phyloP scores from a whole-genome alignment of 2,329 filamentous ascomycete genomes.

The Didymella arachidicola region DNA sequence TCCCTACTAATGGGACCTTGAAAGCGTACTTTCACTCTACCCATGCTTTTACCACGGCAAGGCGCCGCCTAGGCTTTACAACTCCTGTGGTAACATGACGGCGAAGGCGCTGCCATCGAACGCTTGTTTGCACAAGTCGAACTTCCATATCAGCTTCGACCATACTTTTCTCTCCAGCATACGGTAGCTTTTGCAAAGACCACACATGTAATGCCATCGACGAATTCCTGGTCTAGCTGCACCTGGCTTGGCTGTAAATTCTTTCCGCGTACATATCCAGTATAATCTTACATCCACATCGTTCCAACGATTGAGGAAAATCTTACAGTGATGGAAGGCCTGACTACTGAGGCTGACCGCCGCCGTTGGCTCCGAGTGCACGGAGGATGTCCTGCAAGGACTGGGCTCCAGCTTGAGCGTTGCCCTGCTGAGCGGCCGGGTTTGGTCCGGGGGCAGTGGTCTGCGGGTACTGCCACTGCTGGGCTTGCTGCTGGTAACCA shows the following conservation, averaged over 20 bases:
- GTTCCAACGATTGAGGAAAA: background rate
- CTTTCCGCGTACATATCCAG: conserved; percentile 1
- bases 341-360: conserved; percentile 12
- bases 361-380: conserved; percentile 35
- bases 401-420: conserved; percentile 32
- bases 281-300: conserved; percentile 17
- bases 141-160: conserved; percentile 1
- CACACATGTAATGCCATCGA: conserved; percentile 1
- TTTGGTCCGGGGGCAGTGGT: conserved; percentile 31
- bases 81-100: conserved; percentile 1
- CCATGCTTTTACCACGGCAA: conserved; percentile 2
- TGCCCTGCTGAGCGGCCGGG: conserved; percentile 26
- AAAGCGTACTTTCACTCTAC: background rate
- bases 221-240: conserved; percentile 7
- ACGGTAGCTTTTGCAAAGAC: background rate
- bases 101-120: conserved; percentile 1
- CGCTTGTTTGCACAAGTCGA: conserved; percentile 1
- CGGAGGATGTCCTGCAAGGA: conserved; percentile 45
- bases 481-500: conserved; percentile 35
- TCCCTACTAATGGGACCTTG: background rate
- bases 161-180: background rate
- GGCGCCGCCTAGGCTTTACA: background rate
- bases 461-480: conserved; percentile 37
- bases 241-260: background rate
- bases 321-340: background rate